Base-by-base conservation (phyloP, 2,329 filamentous ascomycete genomes). In the Aspergillus ustus region DNA sequence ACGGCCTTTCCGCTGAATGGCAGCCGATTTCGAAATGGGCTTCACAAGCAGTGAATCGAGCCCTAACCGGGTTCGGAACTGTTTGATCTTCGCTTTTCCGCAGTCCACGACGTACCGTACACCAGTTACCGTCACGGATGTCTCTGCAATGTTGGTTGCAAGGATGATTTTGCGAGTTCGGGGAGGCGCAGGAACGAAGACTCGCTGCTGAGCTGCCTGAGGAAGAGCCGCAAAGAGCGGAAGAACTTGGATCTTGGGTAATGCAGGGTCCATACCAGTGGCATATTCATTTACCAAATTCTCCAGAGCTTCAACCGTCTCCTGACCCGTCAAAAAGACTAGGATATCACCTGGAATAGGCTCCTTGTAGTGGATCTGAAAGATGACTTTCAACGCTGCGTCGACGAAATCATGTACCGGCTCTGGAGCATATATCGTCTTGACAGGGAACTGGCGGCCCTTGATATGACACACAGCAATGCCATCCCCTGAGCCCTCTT, bases 81-180 rank as follows among this genome's bases (percentile, higher is more conserved):
- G 91, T 78, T 97, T 97, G 66, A 96, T 86, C 74, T 99, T 99
- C 8, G 91, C 91, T 71, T 97, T 97, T 50, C 95, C 95, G 59
- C 91, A 91, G 73, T 99, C 95, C 20, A 99, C 85, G 9, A 99
- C 94, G 69, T 91, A 95, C 4, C 92, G 87, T 7, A 99, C 93
- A 2, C 95, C 95, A 0, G 94, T 91, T 0, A 99, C 93, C 0
- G 95, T 99, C 62, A 99, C 91, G 1, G 95, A 98, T 0, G 95
- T 98, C 76, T 99, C 95, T n/a, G 95, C 95, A 70, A 99, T 98
- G 72, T 99, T 99, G 15, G 95, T 99, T 0, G 93, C 90, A 0
- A 99, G 81, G 0, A 99, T 93, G 13, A 98, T 85, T 73, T 98
- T 98, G 48, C 95, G 86, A 0, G 92, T 96, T 2, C 87, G 85